Evolutionary conservation across 2,329 filamentous ascomycete genomes (phyloP).

Genomic region (Colletotrichum cuscutae): DNA sequence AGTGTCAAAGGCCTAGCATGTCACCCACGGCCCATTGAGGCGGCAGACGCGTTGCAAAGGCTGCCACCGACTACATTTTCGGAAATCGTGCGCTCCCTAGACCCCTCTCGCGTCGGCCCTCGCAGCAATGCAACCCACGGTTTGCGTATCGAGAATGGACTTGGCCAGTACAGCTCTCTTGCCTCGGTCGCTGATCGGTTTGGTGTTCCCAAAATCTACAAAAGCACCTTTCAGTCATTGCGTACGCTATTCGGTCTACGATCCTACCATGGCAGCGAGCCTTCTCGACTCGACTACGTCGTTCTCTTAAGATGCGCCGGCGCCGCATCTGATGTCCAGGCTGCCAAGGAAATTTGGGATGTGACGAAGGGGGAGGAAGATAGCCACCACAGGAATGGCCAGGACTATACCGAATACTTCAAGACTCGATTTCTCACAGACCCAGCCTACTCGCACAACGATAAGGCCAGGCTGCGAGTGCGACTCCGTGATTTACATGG

Average conservation of each 20-base stretch:
- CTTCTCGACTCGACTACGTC: slow-evolving; percentile 55
- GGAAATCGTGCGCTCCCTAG: slow-evolving; percentile 70
- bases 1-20: slow-evolving; percentile 43
- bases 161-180: slow-evolving; percentile 51
- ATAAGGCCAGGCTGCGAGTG: slow-evolving; percentile 52
- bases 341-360: slow-evolving; percentile 49
- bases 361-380: slow-evolving; percentile 37
- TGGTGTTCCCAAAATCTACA: slow-evolving; percentile 57
- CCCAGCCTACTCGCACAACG: slow-evolving; percentile 57
- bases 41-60: slow-evolving; percentile 6
- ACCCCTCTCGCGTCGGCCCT: slow-evolving; percentile 63
- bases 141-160: slow-evolving; percentile 50
- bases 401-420: slow-evolving; percentile 57
- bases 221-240: slow-evolving; percentile 48
- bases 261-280: slow-evolving; percentile 36
- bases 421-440: slow-evolving; percentile 59
- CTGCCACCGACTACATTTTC: slow-evolving; percentile 69
- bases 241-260: slow-evolving; percentile 48
- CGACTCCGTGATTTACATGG: slow-evolving; percentile 51
- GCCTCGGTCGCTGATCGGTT: slow-evolving; percentile 51
- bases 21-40: slow-evolving; percentile 8
- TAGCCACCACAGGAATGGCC: slow-evolving; percentile 43
- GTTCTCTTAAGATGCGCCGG: slow-evolving; percentile 59
- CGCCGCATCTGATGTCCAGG: slow-evolving; percentile 50
- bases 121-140: slow-evolving; percentile 60